Conservation (phyloP, 805 yeast genomes). For the Cyberlindnera veronae region DNA sequence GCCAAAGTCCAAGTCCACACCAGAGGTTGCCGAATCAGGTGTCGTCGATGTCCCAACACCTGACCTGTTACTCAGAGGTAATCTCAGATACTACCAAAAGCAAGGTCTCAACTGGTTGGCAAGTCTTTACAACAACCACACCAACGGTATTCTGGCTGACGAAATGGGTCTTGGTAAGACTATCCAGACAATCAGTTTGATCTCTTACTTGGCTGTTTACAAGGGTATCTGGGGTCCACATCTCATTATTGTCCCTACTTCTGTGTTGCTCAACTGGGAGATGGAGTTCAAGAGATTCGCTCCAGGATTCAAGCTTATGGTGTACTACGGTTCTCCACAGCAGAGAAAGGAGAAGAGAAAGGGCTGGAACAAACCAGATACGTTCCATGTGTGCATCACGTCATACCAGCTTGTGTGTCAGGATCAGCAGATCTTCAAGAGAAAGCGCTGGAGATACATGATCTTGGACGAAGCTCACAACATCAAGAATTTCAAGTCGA, state of each 20-base stretch:
- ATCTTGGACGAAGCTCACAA: conserved; percentile 97
- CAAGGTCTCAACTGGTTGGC: conserved; percentile 98
- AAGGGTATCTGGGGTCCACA: conserved; percentile 98
- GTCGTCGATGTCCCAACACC: conserved; percentile 80
- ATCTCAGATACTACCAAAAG: conserved; percentile 85
- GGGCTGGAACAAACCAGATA: conserved; percentile 96
- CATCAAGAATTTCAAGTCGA: conserved; percentile 92
- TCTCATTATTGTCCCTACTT: conserved; percentile 93
- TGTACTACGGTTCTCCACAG: conserved; percentile 95
- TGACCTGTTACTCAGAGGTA: conserved; percentile 65
- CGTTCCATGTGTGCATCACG: conserved; percentile 95
- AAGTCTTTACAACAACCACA: conserved; percentile 83
- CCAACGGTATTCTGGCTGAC: conserved; percentile 96
- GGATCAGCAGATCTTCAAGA: conserved; percentile 88
- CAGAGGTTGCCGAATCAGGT: conserved; percentile 28
- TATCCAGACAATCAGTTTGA: conserved; percentile 86
- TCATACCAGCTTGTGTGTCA: conserved; percentile 97
- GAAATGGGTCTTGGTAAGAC: conserved; percentile 99
- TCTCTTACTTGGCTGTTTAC: conserved; percentile 88
- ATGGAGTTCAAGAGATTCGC: conserved; percentile 98
- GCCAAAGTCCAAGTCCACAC: conserved; percentile 13
- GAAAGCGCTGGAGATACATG: conserved; percentile 95
- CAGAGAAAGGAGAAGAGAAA: conserved; percentile 93
- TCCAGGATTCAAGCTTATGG: conserved; percentile 93
- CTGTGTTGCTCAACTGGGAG: conserved; percentile 98